Evolutionary conservation across 1,284 basidiomycete genomes (phyloP).

Genomic region (Cryptococcus floricola): DNA sequence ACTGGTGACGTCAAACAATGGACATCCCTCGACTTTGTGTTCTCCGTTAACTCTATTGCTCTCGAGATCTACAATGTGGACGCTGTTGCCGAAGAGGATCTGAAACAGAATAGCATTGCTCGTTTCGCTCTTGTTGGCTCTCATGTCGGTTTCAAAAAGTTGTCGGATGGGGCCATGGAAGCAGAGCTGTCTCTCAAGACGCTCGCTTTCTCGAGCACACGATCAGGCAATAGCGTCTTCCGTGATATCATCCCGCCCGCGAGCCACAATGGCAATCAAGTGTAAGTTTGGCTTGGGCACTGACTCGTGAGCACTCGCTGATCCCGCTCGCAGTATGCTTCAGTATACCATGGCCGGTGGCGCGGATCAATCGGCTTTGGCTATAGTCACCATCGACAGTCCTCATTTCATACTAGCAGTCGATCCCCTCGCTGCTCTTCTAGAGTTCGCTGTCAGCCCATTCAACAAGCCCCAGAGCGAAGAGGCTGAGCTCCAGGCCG

Average conservation of each 20-base stretch:
- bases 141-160: slow-evolving; percentile 73
- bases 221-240: slow-evolving; percentile 77
- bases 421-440: slow-evolving; percentile 83
- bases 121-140: slow-evolving; percentile 79
- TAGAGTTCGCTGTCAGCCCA: slow-evolving; percentile 76
- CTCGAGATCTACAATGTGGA: slow-evolving; percentile 83
- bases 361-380: slow-evolving; percentile 59
- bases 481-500: slow-evolving; percentile 14
- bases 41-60: slow-evolving; percentile 70
- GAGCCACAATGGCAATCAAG: slow-evolving; percentile 79
- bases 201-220: slow-evolving; percentile 86
- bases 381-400: slow-evolving; percentile 85
- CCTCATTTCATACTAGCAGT: slow-evolving; percentile 91
- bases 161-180: slow-evolving; percentile 79
- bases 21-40: slow-evolving; percentile 71
- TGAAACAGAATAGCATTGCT: slow-evolving; percentile 78
- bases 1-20: slow-evolving; percentile 46
- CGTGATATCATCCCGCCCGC: slow-evolving; percentile 93
- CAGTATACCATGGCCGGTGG: slow-evolving; percentile 74
- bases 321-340: slow-evolving; percentile 60
- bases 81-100: slow-evolving; percentile 59
- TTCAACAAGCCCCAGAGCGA: slow-evolving; percentile 46
- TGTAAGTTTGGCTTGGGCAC: slow-evolving; percentile 50
- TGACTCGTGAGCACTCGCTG: not conserved
- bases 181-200: slow-evolving; percentile 84